Conservation (phyloP, 1,139 yeast genomes). For the Casaregolazyma suthepensis region DNA sequence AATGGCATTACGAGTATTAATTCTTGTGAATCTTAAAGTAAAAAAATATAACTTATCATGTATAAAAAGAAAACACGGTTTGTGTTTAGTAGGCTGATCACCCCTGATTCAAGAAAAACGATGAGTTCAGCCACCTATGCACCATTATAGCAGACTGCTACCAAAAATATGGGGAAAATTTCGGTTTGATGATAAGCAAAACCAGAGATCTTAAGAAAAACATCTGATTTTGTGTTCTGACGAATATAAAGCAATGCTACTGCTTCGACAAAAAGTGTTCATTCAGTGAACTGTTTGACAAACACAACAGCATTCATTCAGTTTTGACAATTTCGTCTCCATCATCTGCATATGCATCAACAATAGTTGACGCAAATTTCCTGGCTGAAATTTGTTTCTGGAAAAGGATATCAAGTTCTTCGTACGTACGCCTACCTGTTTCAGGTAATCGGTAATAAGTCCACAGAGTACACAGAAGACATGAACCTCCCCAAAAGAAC, state of each 20-base stretch:
- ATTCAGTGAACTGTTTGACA: too few relatives aligned
- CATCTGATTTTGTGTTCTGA: neutral
- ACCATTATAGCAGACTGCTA: too few relatives aligned
- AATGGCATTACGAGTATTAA: too few relatives aligned
- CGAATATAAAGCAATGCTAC: neutral
- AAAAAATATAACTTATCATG: too few relatives aligned
- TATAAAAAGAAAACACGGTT: too few relatives aligned
- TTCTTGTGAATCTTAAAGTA: too few relatives aligned
- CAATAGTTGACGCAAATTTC: conserved; percentile 34
- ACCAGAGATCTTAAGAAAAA: neutral
- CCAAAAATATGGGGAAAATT: too few relatives aligned
- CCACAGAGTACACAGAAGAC: conserved; percentile 34
- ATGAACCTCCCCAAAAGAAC: conserved; percentile 49
- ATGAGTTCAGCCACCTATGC: neutral
- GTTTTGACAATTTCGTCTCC: neutral
- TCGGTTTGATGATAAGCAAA: neutral
- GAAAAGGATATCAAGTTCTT: conserved; percentile 43
- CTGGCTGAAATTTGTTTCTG: conserved; percentile 40
- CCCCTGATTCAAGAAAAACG: too few relatives aligned
- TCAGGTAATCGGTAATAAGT: conserved; percentile 51
- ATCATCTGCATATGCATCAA: conserved; percentile 17
- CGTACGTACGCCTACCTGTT: conserved; percentile 50
- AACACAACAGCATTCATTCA: too few relatives aligned
- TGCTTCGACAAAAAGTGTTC: neutral
- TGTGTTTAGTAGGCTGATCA: too few relatives aligned